Evolutionary conservation across 352 stramenopile genomes (phyloP).

Genomic region (Phytophthora megakarya): DNA sequence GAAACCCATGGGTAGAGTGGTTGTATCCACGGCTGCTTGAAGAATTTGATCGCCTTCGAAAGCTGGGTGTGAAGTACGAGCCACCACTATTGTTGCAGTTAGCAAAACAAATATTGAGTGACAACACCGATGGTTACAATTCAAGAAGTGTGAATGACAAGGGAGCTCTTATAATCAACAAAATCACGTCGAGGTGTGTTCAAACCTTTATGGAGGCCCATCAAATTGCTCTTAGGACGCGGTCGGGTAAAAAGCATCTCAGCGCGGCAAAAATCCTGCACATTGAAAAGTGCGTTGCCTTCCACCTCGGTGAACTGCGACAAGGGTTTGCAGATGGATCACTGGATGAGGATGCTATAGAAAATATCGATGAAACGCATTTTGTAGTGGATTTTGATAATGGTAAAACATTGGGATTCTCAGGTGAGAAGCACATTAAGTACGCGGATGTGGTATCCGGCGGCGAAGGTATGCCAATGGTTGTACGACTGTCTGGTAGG

Average conservation of each 20-base stretch:
- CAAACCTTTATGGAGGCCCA: slow-evolving; percentile 23
- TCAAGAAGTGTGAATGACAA: too few relatives aligned
- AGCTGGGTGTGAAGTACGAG: too few relatives aligned
- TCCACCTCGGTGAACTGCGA: slow-evolving; percentile 26
- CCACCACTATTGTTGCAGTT: too few relatives aligned
- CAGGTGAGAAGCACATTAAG: background rate
- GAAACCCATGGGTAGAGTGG: too few relatives aligned
- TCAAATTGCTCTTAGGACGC: slow-evolving; percentile 13
- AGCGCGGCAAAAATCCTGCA: background rate
- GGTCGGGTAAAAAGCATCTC: slow-evolving; percentile 4
- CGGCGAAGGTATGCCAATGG: background rate
- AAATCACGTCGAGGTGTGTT: slow-evolving; percentile 7
- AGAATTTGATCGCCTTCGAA: too few relatives aligned
- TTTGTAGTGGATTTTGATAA: slow-evolving; percentile 8
- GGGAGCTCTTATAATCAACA: background rate
- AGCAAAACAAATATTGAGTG: too few relatives aligned
- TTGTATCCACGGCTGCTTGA: too few relatives aligned
- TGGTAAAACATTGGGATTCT: background rate
- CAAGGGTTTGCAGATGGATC: slow-evolving; percentile 20
- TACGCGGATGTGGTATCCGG: background rate
- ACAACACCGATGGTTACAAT: too few relatives aligned
- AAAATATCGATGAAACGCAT: slow-evolving; percentile 42
- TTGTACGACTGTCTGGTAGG: background rate
- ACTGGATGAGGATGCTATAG: slow-evolving; percentile 24
- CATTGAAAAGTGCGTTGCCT: slow-evolving; percentile 6